Evolutionary conservation across 345 rosid genomes (phyloP).

Genomic region (Toxicodendron radicans): DNA sequence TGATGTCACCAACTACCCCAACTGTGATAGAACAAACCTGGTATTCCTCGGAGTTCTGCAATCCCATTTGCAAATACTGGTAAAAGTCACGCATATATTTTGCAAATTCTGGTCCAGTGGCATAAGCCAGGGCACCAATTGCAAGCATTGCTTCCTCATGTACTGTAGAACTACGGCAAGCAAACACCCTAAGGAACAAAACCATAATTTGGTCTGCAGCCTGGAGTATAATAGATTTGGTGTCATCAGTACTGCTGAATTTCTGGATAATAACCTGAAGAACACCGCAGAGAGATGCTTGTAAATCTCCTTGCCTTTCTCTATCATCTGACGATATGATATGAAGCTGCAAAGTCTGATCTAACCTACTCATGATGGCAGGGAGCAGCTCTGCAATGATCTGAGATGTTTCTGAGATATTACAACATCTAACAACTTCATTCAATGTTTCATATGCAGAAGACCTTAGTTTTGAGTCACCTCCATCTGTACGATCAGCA

Average conservation of each 20-base stretch:
- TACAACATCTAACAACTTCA: constrained; percentile 87
- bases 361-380: constrained; percentile 68
- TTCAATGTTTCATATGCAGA: constrained; percentile 90
- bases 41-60: constrained; percentile 89
- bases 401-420: constrained; percentile 56
- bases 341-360: constrained; percentile 72
- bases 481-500: constrained; percentile 72
- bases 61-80: constrained; percentile 83
- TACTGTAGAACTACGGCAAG: constrained; percentile 87
- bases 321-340: constrained; percentile 73
- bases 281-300: constrained; percentile 89
- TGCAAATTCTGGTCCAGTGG: constrained; percentile 71
- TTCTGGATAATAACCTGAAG: constrained; percentile 96
- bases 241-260: constrained; percentile 61
- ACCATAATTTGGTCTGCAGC: constrained; percentile 84
- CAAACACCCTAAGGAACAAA: constrained; percentile 78
- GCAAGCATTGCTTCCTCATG: constrained; percentile 99
- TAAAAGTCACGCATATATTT: constrained; percentile 80
- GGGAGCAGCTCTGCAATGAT: constrained; percentile 76
- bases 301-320: constrained; percentile 90
- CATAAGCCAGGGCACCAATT: constrained; percentile 93
- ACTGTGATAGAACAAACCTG: constrained; percentile 90
- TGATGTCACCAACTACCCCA: constrained; percentile 90
- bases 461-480: constrained; percentile 72
- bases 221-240: constrained; percentile 60